Percentiles rank a stretch among this genome's conserved stretches.
phyloP scores from a whole-genome alignment of 176 grass and related monocot genomes.

The Musa schizocarpa region DNA sequence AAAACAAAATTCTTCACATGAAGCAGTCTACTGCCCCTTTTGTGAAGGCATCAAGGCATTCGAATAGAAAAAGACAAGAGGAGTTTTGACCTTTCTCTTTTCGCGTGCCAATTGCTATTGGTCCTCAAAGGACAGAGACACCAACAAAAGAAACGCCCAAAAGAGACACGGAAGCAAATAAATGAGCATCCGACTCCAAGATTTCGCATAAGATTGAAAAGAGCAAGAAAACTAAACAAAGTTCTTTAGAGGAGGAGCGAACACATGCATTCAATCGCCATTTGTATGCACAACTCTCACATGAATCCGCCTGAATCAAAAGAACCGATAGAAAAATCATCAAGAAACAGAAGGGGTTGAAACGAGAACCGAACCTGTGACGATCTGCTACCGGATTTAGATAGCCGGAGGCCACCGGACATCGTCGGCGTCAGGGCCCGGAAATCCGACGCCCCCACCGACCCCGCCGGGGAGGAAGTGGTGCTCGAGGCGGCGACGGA shows the following conservation, averaged over 20 bases:
- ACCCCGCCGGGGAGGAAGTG: constrained; percentile 7
- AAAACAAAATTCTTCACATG: background rate
- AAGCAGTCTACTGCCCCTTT: background rate
- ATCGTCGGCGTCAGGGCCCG: constrained; percentile 10
- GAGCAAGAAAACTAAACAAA: background rate
- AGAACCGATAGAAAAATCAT: background rate
- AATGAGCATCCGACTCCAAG: background rate
- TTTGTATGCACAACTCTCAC: background rate
- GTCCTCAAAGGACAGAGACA: background rate
- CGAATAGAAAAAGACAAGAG: background rate
- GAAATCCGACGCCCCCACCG: constrained; percentile 21
- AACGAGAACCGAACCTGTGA: constrained; percentile 44
- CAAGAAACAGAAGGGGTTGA: background rate
- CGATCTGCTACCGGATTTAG: constrained; percentile 44
- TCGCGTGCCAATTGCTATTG: background rate
- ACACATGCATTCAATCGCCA: background rate
- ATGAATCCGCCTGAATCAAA: background rate
- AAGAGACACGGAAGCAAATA: background rate
- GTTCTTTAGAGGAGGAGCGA: background rate
- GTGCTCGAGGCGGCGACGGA: constrained; percentile 7
- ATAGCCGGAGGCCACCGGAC: constrained; percentile 25
- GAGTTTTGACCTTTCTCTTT: background rate
- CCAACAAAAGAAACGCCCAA: background rate
- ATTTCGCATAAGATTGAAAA: background rate
- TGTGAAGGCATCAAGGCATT: background rate